Base-by-base conservation (phyloP, 2,329 filamentous ascomycete species). In the Calonectria pseudoreteaudii region DNA sequence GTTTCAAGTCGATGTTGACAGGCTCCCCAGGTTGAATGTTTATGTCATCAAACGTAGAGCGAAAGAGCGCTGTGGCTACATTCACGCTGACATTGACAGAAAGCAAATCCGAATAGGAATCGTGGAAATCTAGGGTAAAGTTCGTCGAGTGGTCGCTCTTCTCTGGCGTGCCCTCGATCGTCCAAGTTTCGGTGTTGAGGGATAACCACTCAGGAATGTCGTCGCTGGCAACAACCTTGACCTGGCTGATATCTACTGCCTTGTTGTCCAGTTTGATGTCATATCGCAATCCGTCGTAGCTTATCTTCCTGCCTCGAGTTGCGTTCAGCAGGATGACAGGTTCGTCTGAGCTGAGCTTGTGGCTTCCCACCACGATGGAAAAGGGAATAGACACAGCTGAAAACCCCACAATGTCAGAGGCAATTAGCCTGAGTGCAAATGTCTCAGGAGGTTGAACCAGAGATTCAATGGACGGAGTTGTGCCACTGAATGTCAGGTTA, bases 331-430 rank as follows among this genome's bases (percentile, higher is more conserved):
- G 83, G 67, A 94, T 85, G 11, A 87, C 81, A 8, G 90, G 88
- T 13, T 91, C 87, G 3, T 90, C 88, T 75, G 94, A 93, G 1
- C 89, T 90, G 50, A 98, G 86, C 76, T 93, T 89, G 82, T 95
- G 94, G 67, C 87, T 90, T 58, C 93, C 93, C 26, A 98, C 91
- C 2, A 93, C 87, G 44, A 98, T 89, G 8, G 92, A 91, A 82
- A 98, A 97, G 0, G 87, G 85, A 67, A 93, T 81, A 2, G 90
- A 89, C 13, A 90, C 88, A 1, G 92, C 93, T 7, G 93, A 90
- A 81, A 96, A 98, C 1, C 94, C 95, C n/a, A 90, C 86, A 23
- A 95, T 90, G 81, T 97, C 94, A 0, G 94, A 96, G 1, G 94
- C 95, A 66, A 97, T 91, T 9, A 98, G 86, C 74, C 91, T 88